Base-by-base conservation (phyloP, 164 flowering plant species). In the Tetrastigma voinierianum region DNA sequence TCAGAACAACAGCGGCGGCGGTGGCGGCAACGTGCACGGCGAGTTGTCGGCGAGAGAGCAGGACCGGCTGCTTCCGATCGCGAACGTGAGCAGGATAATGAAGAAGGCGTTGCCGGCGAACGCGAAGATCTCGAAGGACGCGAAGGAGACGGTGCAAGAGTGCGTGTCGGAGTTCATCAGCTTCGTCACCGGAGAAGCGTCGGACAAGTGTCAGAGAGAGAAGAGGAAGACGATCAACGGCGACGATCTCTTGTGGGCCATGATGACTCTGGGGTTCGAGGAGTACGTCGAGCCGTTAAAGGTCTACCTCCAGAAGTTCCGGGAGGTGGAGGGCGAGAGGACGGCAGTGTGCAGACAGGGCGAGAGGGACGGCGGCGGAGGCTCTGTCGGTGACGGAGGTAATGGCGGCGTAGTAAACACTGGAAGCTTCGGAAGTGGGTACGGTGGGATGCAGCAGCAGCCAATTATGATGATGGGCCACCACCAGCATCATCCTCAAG, bases 141-240 rank as follows among this genome's bases (percentile, higher is more conserved):
- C 84, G 18, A 81, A 81, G 58, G 84, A 81, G 71, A 78, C 82
- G 32, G 82, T 81, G 51, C 84, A 81, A 65, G 84, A 81, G 72
- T 81, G 84, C 46, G 84, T 78, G 18, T 81, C 84, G 65, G 84
- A 81, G 82, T 81, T 81, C 70, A 81, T 81, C 74, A 81, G 84
- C 76, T 81, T 81, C 77, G 64, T 78, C 52, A 81, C 84, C 10
- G 84, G 84, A 7, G 84, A 81, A 59, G 84, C 84, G 9, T 81
- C 84, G 11, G 84, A 81, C 32, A 78, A 81, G 84, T 81, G 84
- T 62, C 84, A 78, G 74, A 51, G 76, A 6, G 82, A 78, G 82
- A 81, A 78, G 82, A 45, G 84, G 61, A 81, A 81, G 77, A 81
- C 84, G 62, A 78, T 81, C 75, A 81, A 81, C 72, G 84, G 84